Evolutionary conservation across 345 rosid genomes (phyloP).

Genomic region (Eucalyptus tenuipes): DNA sequence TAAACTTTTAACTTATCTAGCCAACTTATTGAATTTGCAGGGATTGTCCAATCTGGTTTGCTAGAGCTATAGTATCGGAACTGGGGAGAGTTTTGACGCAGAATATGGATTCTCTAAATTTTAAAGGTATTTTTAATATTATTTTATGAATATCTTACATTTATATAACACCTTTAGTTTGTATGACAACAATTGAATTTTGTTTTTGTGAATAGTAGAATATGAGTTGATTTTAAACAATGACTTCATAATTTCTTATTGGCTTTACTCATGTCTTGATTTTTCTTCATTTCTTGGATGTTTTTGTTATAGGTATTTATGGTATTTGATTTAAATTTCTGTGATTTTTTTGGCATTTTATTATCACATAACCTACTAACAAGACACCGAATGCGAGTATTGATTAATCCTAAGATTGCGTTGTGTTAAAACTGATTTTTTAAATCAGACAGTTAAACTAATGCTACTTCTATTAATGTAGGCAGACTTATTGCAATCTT

Average conservation of each 20-base stretch:
- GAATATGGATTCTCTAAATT: too few relatives aligned
- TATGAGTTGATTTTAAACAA: background rate
- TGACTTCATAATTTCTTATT: background rate
- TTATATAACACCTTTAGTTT: too few relatives aligned
- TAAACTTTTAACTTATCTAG: too few relatives aligned
- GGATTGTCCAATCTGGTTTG: too few relatives aligned
- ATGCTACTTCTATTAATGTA: too few relatives aligned
- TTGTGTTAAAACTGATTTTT: too few relatives aligned
- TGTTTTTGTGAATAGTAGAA: background rate
- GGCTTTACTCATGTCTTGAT: background rate
- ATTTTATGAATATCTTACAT: too few relatives aligned
- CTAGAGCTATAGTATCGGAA: too few relatives aligned
- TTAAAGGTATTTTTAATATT: too few relatives aligned
- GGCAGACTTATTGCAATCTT: background rate
- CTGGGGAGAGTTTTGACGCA: too few relatives aligned
- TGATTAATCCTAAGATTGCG: background rate
- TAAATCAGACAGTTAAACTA: too few relatives aligned
- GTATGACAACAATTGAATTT: background rate
- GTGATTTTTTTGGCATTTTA: background rate
- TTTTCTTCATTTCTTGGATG: background rate
- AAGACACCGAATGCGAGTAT: background rate
- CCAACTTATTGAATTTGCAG: too few relatives aligned
- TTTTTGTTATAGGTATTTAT: background rate
- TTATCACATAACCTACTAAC: background rate
- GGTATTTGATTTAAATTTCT: background rate